These are phyloP conservation scores for Auriscalpium orientale DNA, from an alignment of 768 basidiomycete genomes.

Conservation along the genomic window DNA sequence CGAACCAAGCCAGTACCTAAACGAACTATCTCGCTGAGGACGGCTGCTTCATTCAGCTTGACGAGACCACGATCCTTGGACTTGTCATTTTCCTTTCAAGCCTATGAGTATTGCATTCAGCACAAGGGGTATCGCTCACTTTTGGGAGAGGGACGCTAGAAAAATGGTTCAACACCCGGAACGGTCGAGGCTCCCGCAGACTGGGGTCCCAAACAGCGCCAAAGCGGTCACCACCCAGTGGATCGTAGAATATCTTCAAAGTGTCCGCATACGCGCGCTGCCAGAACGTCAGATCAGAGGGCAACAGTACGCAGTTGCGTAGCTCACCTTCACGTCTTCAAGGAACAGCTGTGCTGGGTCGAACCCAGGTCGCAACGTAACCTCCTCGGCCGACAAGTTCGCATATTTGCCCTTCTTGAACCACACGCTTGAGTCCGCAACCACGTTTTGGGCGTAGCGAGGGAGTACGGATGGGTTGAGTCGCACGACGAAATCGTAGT, in stretches of 20 bases:
- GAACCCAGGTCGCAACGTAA: slow-evolving; percentile 53
- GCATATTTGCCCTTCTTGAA: slow-evolving; percentile 36
- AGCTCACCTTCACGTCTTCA: slow-evolving; percentile 61
- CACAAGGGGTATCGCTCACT: slow-evolving; percentile 19
- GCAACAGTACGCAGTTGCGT: slow-evolving; percentile 1
- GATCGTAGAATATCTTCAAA: slow-evolving; percentile 79
- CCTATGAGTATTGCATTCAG: not conserved
- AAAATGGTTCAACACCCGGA: slow-evolving; percentile 79
- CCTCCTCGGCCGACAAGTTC: slow-evolving; percentile 29
- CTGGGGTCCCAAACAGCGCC: slow-evolving; percentile 85
- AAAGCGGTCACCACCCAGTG: slow-evolving; percentile 68
- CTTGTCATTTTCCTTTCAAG: slow-evolving; percentile 18
- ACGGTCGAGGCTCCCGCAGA: slow-evolving; percentile 51
- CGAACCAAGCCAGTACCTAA: slow-evolving; percentile 61
- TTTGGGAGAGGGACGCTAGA: slow-evolving; percentile 50
- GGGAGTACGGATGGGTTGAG: slow-evolving; percentile 59
- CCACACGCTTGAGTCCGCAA: slow-evolving; percentile 42
- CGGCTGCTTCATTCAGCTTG: slow-evolving; percentile 52
- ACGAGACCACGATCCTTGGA: slow-evolving; percentile 52
- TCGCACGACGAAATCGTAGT: slow-evolving; percentile 82
- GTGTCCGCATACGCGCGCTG: slow-evolving; percentile 70
- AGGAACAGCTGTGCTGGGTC: slow-evolving; percentile 69
- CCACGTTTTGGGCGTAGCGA: slow-evolving; percentile 67
- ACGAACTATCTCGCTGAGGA: slow-evolving; percentile 71
- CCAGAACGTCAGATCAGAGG: too few species aligned